These are phyloP conservation scores for Amaranthus hypochondriacus DNA, from an alignment of 148 eudicot species.

Conservation along the genomic window DNA sequence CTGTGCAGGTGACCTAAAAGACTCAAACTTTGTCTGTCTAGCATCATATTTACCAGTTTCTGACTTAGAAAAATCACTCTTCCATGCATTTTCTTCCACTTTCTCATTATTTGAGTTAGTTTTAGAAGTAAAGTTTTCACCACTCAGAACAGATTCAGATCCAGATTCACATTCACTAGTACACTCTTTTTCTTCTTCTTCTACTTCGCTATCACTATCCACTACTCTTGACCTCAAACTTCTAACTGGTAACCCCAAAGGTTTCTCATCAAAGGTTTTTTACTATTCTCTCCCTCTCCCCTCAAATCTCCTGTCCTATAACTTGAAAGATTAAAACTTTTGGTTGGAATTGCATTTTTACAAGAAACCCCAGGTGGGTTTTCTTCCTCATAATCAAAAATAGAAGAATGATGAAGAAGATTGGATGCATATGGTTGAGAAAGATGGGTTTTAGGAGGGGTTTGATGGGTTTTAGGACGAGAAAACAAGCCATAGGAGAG, in stretches of 20 bases:
- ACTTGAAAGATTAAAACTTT: constrained; percentile 28
- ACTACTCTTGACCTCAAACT: constrained; percentile 53
- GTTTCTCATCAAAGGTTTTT: constrained; percentile 27
- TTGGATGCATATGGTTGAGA: constrained; percentile 28
- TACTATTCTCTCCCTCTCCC: constrained; percentile 27
- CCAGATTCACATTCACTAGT: constrained; percentile 29
- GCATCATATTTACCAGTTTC: constrained; percentile 25
- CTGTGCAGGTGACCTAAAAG: constrained; percentile 34
- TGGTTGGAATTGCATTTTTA: constrained; percentile 20
- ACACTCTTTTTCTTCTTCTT: constrained; percentile 22
- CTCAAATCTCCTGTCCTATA: constrained; percentile 35
- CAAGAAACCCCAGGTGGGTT: constrained; percentile 39
- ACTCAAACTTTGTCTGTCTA: constrained; percentile 26
- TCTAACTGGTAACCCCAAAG: constrained; percentile 70
- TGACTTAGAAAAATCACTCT: constrained; percentile 25
- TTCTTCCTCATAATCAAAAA: constrained; percentile 53
- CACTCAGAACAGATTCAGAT: constrained; percentile 26
- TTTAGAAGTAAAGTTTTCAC: constrained; percentile 14
- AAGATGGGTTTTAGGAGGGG: constrained; percentile 6
- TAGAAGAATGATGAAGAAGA: constrained; percentile 38
- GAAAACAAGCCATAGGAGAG: constrained; percentile 71
- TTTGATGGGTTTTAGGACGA: constrained; percentile 24
- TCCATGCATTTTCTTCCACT: constrained; percentile 40
- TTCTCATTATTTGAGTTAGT: constrained; percentile 33
- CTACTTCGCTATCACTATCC: constrained; percentile 33